Evolutionary conservation across 352 stramenopile genomes (phyloP).

Genomic region (Phytophthora hybrid): DNA sequence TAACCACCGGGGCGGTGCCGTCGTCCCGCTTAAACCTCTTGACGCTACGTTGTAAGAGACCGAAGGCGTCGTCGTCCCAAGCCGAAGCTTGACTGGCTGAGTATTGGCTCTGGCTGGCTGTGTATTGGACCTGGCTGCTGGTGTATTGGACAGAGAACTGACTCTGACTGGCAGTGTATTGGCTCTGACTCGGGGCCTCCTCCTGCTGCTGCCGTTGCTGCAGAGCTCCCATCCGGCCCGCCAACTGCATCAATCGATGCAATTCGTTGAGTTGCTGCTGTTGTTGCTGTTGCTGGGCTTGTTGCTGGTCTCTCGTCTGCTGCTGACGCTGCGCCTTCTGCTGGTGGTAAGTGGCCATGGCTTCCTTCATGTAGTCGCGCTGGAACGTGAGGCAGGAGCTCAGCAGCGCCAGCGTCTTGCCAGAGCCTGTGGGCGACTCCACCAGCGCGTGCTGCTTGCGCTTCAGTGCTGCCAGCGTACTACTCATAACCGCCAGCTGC

Average conservation of each 20-base stretch:
- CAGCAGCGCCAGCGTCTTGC: slow-evolving; percentile 85
- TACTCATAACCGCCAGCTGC: slow-evolving; percentile 89
- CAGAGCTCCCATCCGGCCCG: neutral
- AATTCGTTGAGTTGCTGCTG: neutral
- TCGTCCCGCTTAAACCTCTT: slow-evolving; percentile 45
- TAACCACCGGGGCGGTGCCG: slow-evolving; percentile 25
- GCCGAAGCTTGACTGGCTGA: slow-evolving; percentile 2
- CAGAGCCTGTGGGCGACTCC: slow-evolving; percentile 83
- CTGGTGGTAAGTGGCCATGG: slow-evolving; percentile 39
- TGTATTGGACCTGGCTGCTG: neutral
- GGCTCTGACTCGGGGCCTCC: neutral
- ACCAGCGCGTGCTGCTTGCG: slow-evolving; percentile 78
- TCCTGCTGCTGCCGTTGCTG: slow-evolving; percentile 5
- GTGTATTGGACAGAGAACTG: neutral
- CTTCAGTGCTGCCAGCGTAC: slow-evolving; percentile 79
- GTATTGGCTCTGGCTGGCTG: neutral
- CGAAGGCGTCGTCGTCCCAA: slow-evolving; percentile 44
- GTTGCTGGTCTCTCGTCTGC: neutral
- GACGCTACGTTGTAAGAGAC: slow-evolving; percentile 28
- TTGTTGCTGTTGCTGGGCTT: neutral
- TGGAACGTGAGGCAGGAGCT: slow-evolving; percentile 87
- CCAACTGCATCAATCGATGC: neutral
- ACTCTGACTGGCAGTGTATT: neutral
- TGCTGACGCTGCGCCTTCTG: slow-evolving; percentile 3
- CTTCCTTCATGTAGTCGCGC: slow-evolving; percentile 52